These are phyloP conservation scores for Sextonia rubra DNA, from an alignment of 164 flowering plant genomes.

Conservation along the genomic window DNA sequence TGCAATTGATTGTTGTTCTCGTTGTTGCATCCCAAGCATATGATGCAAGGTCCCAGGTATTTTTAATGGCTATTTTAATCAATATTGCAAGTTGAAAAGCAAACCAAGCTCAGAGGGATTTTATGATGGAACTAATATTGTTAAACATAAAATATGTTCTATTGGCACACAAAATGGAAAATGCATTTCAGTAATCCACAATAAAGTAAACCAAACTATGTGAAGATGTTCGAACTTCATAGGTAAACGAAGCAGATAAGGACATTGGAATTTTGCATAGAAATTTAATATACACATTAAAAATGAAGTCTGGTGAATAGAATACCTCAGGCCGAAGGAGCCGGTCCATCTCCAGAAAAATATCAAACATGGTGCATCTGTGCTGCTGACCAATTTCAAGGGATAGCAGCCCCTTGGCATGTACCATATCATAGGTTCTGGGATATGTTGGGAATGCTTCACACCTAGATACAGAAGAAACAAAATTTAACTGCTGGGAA, in stretches of 20 bases:
- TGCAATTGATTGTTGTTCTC: too few species aligned
- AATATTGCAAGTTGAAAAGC: neutral
- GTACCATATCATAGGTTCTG: conserved; percentile 92
- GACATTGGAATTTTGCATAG: neutral
- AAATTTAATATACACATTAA: neutral
- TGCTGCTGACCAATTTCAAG: conserved; percentile 53
- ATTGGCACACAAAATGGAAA: neutral
- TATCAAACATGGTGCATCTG: conserved; percentile 64
- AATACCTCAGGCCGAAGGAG: conserved; percentile 98
- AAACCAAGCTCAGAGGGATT: neutral
- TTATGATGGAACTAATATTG: neutral
- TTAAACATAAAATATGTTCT: neutral
- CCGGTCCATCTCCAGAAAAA: conserved; percentile 87
- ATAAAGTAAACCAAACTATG: too few species aligned
- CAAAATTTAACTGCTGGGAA: neutral
- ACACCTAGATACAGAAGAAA: conserved; percentile 51
- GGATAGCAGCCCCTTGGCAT: conserved; percentile 77
- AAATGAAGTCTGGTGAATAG: neutral
- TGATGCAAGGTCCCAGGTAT: too few species aligned
- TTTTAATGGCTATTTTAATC: neutral
- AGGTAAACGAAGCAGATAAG: neutral
- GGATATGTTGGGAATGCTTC: conserved; percentile 98
- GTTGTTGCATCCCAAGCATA: too few species aligned
- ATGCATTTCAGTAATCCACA: too few species aligned
- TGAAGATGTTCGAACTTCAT: neutral